These are phyloP conservation scores for Luffa acutangula DNA, from an alignment of 306 rosid species.

Conservation along the genomic window DNA sequence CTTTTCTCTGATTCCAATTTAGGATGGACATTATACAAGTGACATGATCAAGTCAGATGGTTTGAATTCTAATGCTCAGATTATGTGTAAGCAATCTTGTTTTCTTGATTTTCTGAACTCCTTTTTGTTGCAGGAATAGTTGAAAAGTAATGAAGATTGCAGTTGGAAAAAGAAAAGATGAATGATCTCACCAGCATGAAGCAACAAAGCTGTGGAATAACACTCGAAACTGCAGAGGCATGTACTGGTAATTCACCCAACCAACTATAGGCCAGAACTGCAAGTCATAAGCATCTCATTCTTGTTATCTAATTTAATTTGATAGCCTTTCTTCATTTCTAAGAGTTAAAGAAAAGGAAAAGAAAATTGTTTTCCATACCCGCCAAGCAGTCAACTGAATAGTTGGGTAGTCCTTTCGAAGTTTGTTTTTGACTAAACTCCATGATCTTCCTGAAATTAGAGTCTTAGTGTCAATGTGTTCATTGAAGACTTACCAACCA, in stretches of 20 bases:
- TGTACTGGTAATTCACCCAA: conserved; percentile 88
- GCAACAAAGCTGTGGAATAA: conserved; percentile 60
- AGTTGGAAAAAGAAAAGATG: neutral
- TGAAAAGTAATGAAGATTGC: neutral
- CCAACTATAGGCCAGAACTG: conserved; percentile 95
- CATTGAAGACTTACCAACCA: neutral
- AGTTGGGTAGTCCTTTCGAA: conserved; percentile 58
- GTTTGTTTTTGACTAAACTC: conserved; percentile 45
- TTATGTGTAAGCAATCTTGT: neutral
- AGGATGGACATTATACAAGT: neutral
- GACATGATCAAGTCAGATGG: neutral
- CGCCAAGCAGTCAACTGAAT: conserved; percentile 88
- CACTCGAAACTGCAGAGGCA: conserved; percentile 80
- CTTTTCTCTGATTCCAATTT: neutral
- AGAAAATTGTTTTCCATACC: conserved; percentile 27
- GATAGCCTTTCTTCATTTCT: neutral
- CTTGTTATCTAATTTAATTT: conserved; percentile 12
- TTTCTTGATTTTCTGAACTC: neutral
- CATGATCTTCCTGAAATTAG: conserved; percentile 64
- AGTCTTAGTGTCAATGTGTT: neutral
- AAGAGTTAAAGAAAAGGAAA: neutral
- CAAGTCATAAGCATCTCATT: conserved; percentile 12
- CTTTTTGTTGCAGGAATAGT: neutral
- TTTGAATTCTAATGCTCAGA: neutral
- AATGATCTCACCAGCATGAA: conserved; percentile 62